These are phyloP conservation scores for Gyromitra esculenta DNA, from an alignment of 2,329 filamentous ascomycete species.

Conservation along the genomic window DNA sequence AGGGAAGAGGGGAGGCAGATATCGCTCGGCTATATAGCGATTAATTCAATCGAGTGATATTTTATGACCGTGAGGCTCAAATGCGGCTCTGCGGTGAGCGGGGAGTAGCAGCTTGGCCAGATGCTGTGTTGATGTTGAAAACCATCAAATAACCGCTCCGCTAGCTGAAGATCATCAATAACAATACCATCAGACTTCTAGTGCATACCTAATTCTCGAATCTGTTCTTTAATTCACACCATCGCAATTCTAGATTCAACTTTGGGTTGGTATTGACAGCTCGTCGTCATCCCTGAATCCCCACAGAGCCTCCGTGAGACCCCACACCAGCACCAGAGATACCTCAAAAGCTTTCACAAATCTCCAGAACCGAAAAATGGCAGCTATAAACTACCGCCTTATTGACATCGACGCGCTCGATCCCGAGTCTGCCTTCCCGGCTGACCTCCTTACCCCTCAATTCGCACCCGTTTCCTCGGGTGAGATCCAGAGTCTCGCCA, in stretches of 20 bases:
- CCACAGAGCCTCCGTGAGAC: conserved; percentile 23
- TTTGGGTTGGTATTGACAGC: background rate
- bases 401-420: conserved; percentile 58
- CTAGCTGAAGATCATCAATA: background rate
- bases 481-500: conserved; percentile 55
- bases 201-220: background rate
- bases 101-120: background rate
- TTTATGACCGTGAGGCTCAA: conserved; percentile 4
- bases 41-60: background rate
- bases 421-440: conserved; percentile 57
- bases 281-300: background rate
- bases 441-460: conserved; percentile 56
- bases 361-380: conserved; percentile 18
- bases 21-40: background rate
- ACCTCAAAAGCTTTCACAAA: conserved; percentile 6
- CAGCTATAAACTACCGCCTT: conserved; percentile 56
- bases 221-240: background rate
- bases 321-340: conserved; percentile 9
- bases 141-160: background rate
- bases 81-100: conserved; percentile 9
- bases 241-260: background rate
- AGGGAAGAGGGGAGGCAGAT: background rate
- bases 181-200: background rate
- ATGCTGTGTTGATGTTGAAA: conserved; percentile 14
- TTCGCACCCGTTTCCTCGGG: conserved; percentile 52